Conservation (phyloP, 2,329 filamentous ascomycete genomes). For the Rhinocladiella mackenziei region DNA sequence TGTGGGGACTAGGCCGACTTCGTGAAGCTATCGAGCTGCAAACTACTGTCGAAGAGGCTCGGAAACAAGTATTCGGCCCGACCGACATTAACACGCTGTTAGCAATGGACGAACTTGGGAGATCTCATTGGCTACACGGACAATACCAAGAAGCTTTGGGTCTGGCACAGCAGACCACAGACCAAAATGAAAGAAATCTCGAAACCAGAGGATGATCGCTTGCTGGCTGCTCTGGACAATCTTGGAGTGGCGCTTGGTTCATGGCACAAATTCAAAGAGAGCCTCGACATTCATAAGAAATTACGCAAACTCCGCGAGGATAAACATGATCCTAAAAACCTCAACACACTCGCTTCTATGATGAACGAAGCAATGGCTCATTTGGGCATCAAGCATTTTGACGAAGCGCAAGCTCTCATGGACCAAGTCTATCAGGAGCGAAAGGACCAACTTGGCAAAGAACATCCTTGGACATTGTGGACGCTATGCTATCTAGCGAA, state of each 20-base stretch:
- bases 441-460: conserved; percentile 20
- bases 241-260: conserved; percentile 21
- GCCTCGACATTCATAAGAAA: conserved; percentile 10
- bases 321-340: background rate
- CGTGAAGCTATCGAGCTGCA: conserved; percentile 21
- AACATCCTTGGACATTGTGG: conserved; percentile 27
- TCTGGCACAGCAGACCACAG: conserved; percentile 10
- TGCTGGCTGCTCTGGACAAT: conserved; percentile 16
- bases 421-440: conserved; percentile 15
- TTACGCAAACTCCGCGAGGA: conserved; percentile 14
- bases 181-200: conserved; percentile 12
- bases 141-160: conserved; percentile 10
- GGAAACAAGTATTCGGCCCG: conserved; percentile 11
- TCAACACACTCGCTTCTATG: conserved; percentile 6
- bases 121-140: conserved; percentile 24
- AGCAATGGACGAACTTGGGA: conserved; percentile 19
- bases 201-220: conserved; percentile 15
- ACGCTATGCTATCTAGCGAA: conserved; percentile 21
- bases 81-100: conserved; percentile 15
- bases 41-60: conserved; percentile 13
- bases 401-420: conserved; percentile 21
- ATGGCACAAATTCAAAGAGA: conserved; percentile 21
- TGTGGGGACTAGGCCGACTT: conserved; percentile 19
- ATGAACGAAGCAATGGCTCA: conserved; percentile 16
- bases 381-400: conserved; percentile 10